Conservation (phyloP, 1,284 basidiomycete species). For the Cystobasidium pallidum region DNA sequence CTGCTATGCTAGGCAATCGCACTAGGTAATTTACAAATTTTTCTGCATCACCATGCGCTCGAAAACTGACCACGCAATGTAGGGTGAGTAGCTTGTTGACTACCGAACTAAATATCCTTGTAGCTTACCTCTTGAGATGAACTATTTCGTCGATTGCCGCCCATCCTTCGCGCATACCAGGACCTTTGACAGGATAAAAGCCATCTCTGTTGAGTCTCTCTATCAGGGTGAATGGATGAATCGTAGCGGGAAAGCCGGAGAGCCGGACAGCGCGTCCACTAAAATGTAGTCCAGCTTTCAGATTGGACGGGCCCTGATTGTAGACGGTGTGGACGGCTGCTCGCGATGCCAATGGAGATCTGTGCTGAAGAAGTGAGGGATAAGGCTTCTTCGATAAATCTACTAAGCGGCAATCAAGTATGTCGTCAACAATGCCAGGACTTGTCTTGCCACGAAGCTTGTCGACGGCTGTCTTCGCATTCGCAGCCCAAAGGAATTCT, state of each 20-base stretch:
- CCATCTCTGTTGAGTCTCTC: slow-evolving; percentile 25
- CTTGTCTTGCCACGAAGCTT: slow-evolving; percentile 28
- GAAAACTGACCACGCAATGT: background rate
- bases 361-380: background rate
- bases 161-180: background rate
- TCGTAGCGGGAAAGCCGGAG: slow-evolving; percentile 21
- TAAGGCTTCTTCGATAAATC: slow-evolving; percentile 21
- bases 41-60: background rate
- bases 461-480: slow-evolving; percentile 3
- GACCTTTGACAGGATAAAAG: slow-evolving; percentile 29
- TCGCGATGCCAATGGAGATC: slow-evolving; percentile 17
- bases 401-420: slow-evolving; percentile 23
- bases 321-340: background rate
- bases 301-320: background rate
- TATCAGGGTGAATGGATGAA: slow-evolving; percentile 18
- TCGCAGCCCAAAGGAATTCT: slow-evolving; percentile 6
- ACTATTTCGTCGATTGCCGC: slow-evolving; percentile 28
- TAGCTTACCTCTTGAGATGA: slow-evolving; percentile 9
- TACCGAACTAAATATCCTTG: background rate
- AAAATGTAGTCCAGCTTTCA: background rate
- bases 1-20: slow-evolving; percentile 36
- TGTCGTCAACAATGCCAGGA: slow-evolving; percentile 11
- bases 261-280: slow-evolving; percentile 29
- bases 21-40: slow-evolving; percentile 35
- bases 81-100: background rate